Conservation (phyloP, 441 rosid species). For the Populus trichocarpa region DNA sequence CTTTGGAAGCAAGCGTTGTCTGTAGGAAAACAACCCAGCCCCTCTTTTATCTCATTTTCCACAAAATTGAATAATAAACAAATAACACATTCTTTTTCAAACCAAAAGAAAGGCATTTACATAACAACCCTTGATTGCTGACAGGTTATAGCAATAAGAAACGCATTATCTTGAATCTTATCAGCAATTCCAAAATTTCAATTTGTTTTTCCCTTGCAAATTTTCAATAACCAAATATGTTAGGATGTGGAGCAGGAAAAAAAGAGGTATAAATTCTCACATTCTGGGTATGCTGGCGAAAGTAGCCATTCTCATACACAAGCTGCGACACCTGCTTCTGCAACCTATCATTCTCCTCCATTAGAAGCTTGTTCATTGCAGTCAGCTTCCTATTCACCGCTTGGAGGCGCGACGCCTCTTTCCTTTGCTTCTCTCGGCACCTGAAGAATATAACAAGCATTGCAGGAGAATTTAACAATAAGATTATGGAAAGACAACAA, state of each 20-base stretch:
- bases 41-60: slow-evolving; percentile 11
- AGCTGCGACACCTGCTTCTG: slow-evolving; percentile 97
- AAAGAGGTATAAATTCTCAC: slow-evolving; percentile 38
- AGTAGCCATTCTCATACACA: slow-evolving; percentile 95
- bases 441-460: slow-evolving; percentile 31
- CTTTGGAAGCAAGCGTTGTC: slow-evolving; percentile 92
- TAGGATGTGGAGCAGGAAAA: neutral
- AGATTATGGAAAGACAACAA: neutral
- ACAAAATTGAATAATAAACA: slow-evolving; percentile 4
- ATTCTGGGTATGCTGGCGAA: slow-evolving; percentile 83
- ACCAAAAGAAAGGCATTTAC: neutral
- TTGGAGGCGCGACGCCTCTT: slow-evolving; percentile 96
- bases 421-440: slow-evolving; percentile 98
- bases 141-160: neutral
- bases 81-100: neutral
- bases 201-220: neutral
- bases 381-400: slow-evolving; percentile 91
- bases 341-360: slow-evolving; percentile 99
- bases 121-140: slow-evolving; percentile 1
- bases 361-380: slow-evolving; percentile 96
- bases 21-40: slow-evolving; percentile 33
- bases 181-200: neutral
- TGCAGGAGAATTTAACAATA: neutral
- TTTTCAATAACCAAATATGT: neutral
- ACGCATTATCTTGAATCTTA: neutral